Base-by-base conservation (phyloP, 805 yeast species). In the Pichia californica region DNA sequence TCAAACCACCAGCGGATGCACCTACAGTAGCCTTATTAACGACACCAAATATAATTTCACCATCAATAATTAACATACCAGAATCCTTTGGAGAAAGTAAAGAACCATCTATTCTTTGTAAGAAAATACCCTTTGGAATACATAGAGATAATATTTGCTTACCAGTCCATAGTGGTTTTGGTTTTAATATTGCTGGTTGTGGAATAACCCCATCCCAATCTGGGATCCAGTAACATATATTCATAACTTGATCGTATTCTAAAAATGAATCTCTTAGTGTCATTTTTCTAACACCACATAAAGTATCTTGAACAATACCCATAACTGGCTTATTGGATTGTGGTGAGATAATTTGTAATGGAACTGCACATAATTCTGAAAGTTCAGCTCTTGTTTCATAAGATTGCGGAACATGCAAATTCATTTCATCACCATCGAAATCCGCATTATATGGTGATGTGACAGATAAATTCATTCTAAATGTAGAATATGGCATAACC, bases 391-490 rank as follows among this genome's bases (percentile, higher is more conserved):
- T 79, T 0, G 99, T 89, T 65, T 93, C 99, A 52, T 89, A 96
- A 8, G 96, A 85, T 64, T 93, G 99, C 3, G 99, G 99, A 54
- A 91, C 99, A 61, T 93, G 99, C 70, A 93, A 83, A 68, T 93
- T 93, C 99, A 93, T 93, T 70, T 93, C 99, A 68, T 93, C 99
- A 75, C 99, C 99, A 71, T 93, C 99, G 73, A 93, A 93, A 83
- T 93, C 99, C 36, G 99, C 99, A 69, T 93, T 93, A 67, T 93
- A 93, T n/a, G 99, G 99, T 16, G 98, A 88, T 0, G 99, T 93
- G 36, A 93, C 99, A 21, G 98, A 93, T 62, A 93, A 72, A 61
- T 93, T 93, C 70, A 93, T 74, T 70, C 99, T 79, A 74, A 93
- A 93, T 0, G 99, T 93, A 7, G 98, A 89, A 62, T 88, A 93